phyloP scores from a whole-genome alignment of 2,329 filamentous ascomycete species.

The Colletotrichum scovillei region DNA sequence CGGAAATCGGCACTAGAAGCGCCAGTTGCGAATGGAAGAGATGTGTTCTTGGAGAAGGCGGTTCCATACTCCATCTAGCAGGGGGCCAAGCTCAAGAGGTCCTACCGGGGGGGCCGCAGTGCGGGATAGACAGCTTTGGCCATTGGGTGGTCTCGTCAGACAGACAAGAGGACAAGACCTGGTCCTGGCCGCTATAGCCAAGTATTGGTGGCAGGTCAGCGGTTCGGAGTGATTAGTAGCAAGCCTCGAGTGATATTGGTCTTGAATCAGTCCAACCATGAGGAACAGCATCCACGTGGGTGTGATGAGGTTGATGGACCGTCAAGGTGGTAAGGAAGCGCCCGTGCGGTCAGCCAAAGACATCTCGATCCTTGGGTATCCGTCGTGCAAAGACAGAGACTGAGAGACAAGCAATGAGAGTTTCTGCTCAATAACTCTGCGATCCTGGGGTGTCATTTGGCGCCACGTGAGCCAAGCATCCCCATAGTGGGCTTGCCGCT shows the following conservation, averaged over 20 bases:
- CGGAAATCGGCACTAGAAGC: constrained; percentile 10
- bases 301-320: constrained; percentile 3
- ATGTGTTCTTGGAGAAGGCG: background rate
- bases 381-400: too few species aligned
- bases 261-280: constrained; percentile 3
- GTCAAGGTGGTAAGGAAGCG: background rate
- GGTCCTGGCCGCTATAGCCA: constrained; percentile 6
- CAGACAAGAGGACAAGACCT: background rate
- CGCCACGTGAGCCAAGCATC: constrained; percentile 35
- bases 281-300: background rate
- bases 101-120: background rate
- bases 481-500: constrained; percentile 16
- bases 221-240: background rate
- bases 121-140: constrained; percentile 19
- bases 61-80: constrained; percentile 6
- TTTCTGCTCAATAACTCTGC: constrained; percentile 6
- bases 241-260: background rate
- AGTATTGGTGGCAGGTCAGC: background rate
- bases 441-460: constrained; percentile 21
- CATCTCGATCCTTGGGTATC: background rate
- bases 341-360: background rate
- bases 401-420: background rate
- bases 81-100: constrained; percentile 7
- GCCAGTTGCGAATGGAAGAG: background rate
- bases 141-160: constrained; percentile 15